Percentiles rank a stretch among this genome's conserved stretches.
These are phyloP conservation scores for Breviolum minutum DNA, from an alignment of 73 alveolate genomes.

Conservation along the genomic window DNA sequence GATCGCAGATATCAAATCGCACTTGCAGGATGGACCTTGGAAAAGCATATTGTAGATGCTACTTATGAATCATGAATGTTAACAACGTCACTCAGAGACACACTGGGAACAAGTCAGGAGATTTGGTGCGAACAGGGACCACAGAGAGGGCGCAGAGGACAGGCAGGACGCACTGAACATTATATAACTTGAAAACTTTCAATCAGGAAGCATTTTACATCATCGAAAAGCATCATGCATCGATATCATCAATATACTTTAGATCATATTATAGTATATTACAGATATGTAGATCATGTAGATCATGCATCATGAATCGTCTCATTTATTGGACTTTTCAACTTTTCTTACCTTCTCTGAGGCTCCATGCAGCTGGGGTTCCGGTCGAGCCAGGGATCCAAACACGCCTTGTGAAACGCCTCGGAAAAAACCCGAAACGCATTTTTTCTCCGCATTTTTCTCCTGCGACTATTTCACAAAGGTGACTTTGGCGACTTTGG, in stretches of 20 bases:
- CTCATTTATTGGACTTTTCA: background rate
- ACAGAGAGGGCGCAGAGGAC: no score
- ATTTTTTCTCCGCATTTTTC: background rate
- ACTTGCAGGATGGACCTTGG: conserved; percentile 37
- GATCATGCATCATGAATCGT: no score
- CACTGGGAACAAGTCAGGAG: no score
- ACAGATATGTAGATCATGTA: no score
- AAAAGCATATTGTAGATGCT: no score
- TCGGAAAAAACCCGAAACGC: background rate
- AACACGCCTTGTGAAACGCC: conserved; percentile 15
- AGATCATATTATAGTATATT: background rate
- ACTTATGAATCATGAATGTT: no score
- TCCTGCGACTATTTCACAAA: background rate
- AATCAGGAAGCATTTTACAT: no score
- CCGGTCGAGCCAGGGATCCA: conserved; percentile 51
- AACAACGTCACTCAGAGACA: no score
- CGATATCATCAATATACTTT: background rate
- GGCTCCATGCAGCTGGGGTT: conserved; percentile 18
- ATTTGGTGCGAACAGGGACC: no score
- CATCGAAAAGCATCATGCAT: background rate
- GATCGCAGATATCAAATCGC: conserved; percentile 12
- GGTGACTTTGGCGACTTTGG: no score
- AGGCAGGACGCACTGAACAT: no score
- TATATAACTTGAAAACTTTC: no score
- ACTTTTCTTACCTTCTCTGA: background rate